A percentile compares a stretch with the other conserved stretches of the same genome.
Conservation (phyloP, 2,329 filamentous ascomycete species). For the Leptographium galeiforme region DNA sequence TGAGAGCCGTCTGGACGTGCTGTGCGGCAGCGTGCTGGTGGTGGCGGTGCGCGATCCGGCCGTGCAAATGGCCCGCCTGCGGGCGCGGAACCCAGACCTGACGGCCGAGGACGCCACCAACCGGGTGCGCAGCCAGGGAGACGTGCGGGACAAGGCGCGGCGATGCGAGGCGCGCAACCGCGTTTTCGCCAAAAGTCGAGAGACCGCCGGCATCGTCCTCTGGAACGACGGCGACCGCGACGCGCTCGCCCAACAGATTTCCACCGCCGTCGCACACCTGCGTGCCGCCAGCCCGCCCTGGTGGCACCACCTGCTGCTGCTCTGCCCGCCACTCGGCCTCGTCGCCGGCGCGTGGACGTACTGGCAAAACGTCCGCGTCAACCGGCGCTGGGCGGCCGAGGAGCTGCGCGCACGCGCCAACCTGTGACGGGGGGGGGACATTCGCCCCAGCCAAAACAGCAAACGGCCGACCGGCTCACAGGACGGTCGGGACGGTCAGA, state of each 20-base stretch:
- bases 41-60: conserved; percentile 70
- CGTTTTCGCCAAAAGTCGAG: conserved; percentile 23
- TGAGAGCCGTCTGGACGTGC: conserved; percentile 70
- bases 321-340: conserved; percentile 63
- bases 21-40: conserved; percentile 77
- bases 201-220: conserved; percentile 58
- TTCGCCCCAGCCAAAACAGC: too few relatives aligned
- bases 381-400: conserved; percentile 54
- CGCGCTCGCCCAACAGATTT: conserved; percentile 55
- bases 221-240: conserved; percentile 77
- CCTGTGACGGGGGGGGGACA: not conserved
- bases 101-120: conserved; percentile 78
- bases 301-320: conserved; percentile 62
- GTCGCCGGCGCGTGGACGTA: conserved; percentile 57
- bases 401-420: conserved; percentile 29
- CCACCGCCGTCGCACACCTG: conserved; percentile 50
- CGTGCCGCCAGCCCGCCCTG: conserved; percentile 53
- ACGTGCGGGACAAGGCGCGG: conserved; percentile 71
- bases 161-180: conserved; percentile 54
- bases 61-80: conserved; percentile 70
- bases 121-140: conserved; percentile 72
- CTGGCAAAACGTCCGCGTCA: conserved; percentile 57
- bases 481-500: too few relatives aligned
- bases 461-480: too few relatives aligned
- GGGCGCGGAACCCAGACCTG: conserved; percentile 63